phyloP scores from a whole-genome alignment of 2,329 filamentous ascomycete species.

The Claviceps sp. region DNA sequence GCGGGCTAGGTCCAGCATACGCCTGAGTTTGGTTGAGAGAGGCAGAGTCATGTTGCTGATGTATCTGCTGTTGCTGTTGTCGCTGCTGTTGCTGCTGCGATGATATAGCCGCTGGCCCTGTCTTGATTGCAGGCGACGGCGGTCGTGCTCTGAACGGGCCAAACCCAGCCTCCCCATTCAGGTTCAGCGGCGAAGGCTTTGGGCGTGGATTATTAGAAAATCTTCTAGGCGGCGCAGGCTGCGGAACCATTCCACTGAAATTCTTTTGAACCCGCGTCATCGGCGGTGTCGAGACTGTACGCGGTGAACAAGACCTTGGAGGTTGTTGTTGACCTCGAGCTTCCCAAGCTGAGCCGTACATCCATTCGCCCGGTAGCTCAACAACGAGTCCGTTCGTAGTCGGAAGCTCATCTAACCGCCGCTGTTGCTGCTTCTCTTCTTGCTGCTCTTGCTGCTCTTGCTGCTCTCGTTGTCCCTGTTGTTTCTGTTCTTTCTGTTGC shows the following conservation, averaged over 20 bases:
- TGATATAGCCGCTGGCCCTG: slow-evolving; percentile 12
- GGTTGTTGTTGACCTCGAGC: slow-evolving; percentile 11
- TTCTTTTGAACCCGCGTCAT: slow-evolving; percentile 24
- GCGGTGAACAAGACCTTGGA: slow-evolving; percentile 21
- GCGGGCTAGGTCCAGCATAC: slow-evolving; percentile 18
- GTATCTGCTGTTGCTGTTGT: not conserved
- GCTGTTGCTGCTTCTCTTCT: not conserved
- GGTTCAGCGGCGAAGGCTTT: slow-evolving; percentile 30
- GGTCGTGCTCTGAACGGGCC: slow-evolving; percentile 3
- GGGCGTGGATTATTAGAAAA: slow-evolving; percentile 35
- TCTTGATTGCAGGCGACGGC: slow-evolving; percentile 13
- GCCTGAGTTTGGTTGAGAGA: slow-evolving; percentile 6
- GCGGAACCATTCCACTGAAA: slow-evolving; percentile 11
- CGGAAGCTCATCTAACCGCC: slow-evolving; percentile 6
- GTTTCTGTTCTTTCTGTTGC: not conserved
- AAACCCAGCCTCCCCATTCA: slow-evolving; percentile 21
- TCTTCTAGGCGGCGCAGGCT: slow-evolving; percentile 25
- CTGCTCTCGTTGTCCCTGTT: not conserved
- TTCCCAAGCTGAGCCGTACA: not conserved
- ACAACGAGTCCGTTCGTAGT: slow-evolving; percentile 12
- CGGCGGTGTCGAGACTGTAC: slow-evolving; percentile 41
- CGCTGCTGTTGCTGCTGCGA: slow-evolving; percentile 5
- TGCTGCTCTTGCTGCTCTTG: not conserved
- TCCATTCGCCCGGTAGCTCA: slow-evolving; percentile 11
- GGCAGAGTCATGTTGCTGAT: slow-evolving; percentile 5